These are phyloP conservation scores for Neurospora tetraspora DNA, from an alignment of 495 filamentous ascomycete genomes.

Conservation along the genomic window DNA sequence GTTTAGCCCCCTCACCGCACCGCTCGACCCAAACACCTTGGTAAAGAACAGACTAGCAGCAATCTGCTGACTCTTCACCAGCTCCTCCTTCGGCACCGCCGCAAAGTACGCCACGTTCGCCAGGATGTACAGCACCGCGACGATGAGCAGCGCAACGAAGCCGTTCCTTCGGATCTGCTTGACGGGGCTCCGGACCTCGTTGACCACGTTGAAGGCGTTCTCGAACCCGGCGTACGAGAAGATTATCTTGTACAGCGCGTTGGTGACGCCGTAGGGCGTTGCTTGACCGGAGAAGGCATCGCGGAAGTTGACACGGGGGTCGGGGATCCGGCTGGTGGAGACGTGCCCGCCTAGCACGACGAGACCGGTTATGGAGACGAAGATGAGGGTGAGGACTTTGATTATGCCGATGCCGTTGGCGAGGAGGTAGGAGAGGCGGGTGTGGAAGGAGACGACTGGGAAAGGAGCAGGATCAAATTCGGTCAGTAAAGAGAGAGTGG, in stretches of 20 bases:
- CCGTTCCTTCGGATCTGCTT: conserved; percentile 45
- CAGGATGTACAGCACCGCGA: conserved; percentile 47
- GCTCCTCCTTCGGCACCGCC: conserved; percentile 44
- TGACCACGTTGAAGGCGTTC: conserved; percentile 57
- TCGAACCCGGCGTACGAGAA: conserved; percentile 54
- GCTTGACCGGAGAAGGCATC: conserved; percentile 45
- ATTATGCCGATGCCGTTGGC: conserved; percentile 46
- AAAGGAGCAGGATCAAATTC: not conserved
- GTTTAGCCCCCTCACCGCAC: conserved; percentile 44
- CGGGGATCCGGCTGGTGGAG: conserved; percentile 28
- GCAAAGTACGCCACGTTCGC: conserved; percentile 55
- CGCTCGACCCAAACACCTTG: conserved; percentile 44
- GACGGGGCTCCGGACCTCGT: conserved; percentile 56
- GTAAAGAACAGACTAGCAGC: conserved; percentile 52
- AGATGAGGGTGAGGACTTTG: conserved; percentile 47
- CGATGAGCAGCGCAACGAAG: conserved; percentile 32
- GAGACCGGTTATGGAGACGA: conserved; percentile 49
- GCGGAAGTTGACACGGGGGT: conserved; percentile 48
- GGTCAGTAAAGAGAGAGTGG: not conserved
- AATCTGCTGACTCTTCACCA: conserved; percentile 41
- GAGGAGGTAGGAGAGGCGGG: conserved; percentile 43
- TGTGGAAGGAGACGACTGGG: conserved; percentile 42
- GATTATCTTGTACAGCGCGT: conserved; percentile 51
- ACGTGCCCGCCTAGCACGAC: conserved; percentile 52
- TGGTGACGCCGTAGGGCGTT: conserved; percentile 40